Evolutionary conservation across 2,329 filamentous ascomycete genomes (phyloP).

Genomic region (Trichoderma semiorbis): DNA sequence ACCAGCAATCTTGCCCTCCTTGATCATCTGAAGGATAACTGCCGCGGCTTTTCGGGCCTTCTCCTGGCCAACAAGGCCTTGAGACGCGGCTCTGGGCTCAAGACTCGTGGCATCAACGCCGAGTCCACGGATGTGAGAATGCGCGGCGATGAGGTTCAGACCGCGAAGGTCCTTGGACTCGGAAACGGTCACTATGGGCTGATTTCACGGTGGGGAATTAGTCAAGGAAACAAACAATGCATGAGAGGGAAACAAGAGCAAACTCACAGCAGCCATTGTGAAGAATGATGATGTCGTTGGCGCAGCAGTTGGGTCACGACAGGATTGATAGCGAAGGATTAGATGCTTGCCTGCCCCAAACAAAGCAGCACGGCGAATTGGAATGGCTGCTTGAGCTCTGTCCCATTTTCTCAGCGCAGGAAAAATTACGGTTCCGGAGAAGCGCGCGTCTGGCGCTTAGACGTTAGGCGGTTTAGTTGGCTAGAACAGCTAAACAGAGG

Average conservation of each 20-base stretch:
- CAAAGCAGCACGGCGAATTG: not conserved
- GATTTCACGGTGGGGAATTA: constrained; percentile 11
- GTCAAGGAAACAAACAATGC: not conserved
- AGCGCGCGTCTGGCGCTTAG: constrained; percentile 17
- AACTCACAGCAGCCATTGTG: constrained; percentile 54
- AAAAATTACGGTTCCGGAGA: constrained; percentile 13
- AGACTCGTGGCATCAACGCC: constrained; percentile 90
- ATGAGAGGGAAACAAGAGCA: constrained; percentile 7
- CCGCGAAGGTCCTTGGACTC: constrained; percentile 95
- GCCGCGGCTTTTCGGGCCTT: constrained; percentile 96
- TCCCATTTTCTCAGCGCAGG: not conserved
- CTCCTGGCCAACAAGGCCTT: constrained; percentile 92
- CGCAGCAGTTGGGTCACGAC: constrained; percentile 7
- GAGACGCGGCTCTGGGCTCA: constrained; percentile 78
- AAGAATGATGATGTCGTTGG: constrained; percentile 19
- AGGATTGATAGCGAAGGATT: not conserved
- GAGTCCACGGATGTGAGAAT: constrained; percentile 95
- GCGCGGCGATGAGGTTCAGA: constrained; percentile 94
- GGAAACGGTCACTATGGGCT: constrained; percentile 73
- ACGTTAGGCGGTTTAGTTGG: not conserved
- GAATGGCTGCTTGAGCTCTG: not conserved
- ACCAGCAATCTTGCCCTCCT: constrained; percentile 96
- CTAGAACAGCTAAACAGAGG: not conserved
- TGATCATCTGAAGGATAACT: constrained; percentile 97
- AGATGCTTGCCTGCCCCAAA: not conserved